Evolutionary conservation across 345 rosid species (phyloP).

Genomic region (Eucalyptus albens): DNA sequence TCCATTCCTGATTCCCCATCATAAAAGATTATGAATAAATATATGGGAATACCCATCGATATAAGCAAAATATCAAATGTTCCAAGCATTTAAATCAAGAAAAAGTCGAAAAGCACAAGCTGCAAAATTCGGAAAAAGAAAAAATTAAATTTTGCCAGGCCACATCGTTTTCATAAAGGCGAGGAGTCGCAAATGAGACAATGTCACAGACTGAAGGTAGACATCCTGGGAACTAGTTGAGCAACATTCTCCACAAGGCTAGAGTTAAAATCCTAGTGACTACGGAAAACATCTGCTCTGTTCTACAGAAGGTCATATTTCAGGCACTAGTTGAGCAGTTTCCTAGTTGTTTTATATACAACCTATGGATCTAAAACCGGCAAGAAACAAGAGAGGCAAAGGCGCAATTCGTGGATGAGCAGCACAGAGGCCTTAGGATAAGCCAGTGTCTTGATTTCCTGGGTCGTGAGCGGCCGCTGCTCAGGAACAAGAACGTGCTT

Average conservation of each 20-base stretch:
- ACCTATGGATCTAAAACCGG: background rate
- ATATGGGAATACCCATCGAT: background rate
- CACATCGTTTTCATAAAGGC: background rate
- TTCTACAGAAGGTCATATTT: background rate
- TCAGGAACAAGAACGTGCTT: slow-evolving; percentile 31
- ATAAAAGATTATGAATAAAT: background rate
- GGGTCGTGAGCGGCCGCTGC: slow-evolving; percentile 23
- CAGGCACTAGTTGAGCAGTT: background rate
- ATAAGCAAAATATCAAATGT: background rate
- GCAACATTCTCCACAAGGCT: background rate
- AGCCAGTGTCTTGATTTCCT: slow-evolving; percentile 27
- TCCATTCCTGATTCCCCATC: background rate
- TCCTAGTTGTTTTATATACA: background rate
- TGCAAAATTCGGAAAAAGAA: background rate
- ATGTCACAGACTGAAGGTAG: background rate
- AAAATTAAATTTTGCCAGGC: background rate
- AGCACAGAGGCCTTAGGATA: background rate
- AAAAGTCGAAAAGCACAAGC: background rate
- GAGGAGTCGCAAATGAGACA: background rate
- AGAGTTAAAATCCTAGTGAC: background rate
- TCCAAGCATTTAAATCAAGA: background rate
- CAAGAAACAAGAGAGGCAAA: background rate
- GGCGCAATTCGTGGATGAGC: background rate
- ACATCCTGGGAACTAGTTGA: background rate
- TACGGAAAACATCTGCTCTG: background rate